phyloP scores from a whole-genome alignment of 257 asterid species.

The Penstemon davidsonii region DNA sequence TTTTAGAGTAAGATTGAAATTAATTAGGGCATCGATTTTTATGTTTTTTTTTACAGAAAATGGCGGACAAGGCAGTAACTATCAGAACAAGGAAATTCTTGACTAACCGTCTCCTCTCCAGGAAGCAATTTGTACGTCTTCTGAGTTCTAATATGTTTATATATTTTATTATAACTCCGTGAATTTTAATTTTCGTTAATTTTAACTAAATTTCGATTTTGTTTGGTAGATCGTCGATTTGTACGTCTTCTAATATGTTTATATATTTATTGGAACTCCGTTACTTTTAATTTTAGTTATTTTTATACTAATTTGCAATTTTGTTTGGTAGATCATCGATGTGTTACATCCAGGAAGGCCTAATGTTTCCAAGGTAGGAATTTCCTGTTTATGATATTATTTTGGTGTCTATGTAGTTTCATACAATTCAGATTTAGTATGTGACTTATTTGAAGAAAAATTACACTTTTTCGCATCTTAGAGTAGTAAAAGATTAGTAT shows the following conservation, averaged over 20 bases:
- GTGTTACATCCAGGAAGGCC: constrained; percentile 92
- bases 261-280: too few species aligned
- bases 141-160: background rate
- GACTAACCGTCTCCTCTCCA: constrained; percentile 84
- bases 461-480: background rate
- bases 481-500: background rate
- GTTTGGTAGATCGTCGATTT: constrained; percentile 67
- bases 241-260: constrained; percentile 19
- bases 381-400: background rate
- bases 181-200: background rate
- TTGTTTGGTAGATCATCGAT: constrained; percentile 58
- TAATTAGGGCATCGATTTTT: background rate
- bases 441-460: background rate
- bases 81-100: constrained; percentile 85
- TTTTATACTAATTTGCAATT: background rate
- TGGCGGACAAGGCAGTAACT: constrained; percentile 97
- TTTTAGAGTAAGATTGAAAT: constrained; percentile 18
- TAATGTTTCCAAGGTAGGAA: constrained; percentile 77
- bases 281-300: background rate
- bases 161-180: too few species aligned
- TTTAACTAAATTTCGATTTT: background rate
- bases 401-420: background rate
- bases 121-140: constrained; percentile 76
- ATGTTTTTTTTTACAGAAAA: constrained; percentile 28
- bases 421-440: background rate